Conservation (phyloP, 1,284 basidiomycete genomes). For the Ustilago tritici region DNA sequence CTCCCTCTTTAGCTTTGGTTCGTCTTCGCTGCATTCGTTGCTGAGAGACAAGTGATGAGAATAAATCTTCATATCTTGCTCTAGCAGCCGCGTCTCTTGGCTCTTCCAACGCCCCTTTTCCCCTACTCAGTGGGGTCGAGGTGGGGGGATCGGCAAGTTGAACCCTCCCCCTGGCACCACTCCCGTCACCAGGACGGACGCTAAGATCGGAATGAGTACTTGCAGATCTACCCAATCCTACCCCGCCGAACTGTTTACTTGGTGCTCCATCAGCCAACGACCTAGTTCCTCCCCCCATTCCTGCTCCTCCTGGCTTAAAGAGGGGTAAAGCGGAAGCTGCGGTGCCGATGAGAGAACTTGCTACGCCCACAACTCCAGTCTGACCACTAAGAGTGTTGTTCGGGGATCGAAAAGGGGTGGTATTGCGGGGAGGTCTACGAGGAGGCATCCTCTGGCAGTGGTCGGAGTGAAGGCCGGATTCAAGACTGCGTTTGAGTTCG, state of each 20-base stretch:
- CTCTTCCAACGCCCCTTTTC: conserved; percentile 11
- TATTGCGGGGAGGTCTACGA: conserved; percentile 2
- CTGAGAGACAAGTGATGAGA: conserved; percentile 7
- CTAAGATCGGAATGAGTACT: conserved; percentile 18
- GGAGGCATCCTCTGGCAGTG: conserved; percentile 1
- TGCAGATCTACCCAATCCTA: conserved; percentile 17
- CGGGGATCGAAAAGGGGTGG: not conserved
- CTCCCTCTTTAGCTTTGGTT: not conserved
- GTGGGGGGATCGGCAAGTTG: conserved; percentile 18
- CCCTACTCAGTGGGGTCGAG: not conserved
- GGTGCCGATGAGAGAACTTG: conserved; percentile 1
- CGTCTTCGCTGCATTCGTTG: not conserved
- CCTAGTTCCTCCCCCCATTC: not conserved
- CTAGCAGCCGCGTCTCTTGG: conserved; percentile 19
- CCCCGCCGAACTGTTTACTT: conserved; percentile 27
- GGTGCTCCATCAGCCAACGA: conserved; percentile 43
- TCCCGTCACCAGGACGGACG: not conserved
- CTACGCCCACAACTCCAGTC: not conserved
- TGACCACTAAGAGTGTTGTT: not conserved
- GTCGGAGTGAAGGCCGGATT: conserved; percentile 24
- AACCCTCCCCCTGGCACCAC: conserved; percentile 19
- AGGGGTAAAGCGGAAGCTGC: conserved; percentile 6
- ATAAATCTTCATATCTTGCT: conserved; percentile 33
- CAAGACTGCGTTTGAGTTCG: conserved; percentile 35
- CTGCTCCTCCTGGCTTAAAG: conserved; percentile 6